Conservation (phyloP, 441 rosid genomes). For the Adansonia rubrostipa region DNA sequence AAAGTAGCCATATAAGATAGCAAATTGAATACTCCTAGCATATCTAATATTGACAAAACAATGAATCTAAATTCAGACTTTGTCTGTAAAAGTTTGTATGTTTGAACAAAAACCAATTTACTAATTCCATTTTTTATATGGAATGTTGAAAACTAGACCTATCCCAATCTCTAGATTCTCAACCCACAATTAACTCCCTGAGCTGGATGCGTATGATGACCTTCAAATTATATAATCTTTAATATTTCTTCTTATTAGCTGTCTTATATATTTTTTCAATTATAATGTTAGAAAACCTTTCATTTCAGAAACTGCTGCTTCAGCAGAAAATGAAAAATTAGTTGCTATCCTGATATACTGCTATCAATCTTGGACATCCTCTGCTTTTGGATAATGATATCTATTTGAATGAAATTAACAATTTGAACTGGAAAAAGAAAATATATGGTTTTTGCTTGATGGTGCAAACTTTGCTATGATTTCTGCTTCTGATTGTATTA, state of each 20-base stretch:
- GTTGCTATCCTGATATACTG: not conserved
- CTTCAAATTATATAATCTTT: slow-evolving; percentile 5
- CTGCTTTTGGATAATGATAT: slow-evolving; percentile 11
- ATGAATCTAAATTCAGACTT: not conserved
- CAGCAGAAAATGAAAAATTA: slow-evolving; percentile 3
- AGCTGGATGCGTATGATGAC: not conserved
- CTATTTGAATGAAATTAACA: not conserved
- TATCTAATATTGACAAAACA: not conserved
- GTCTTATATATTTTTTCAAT: not conserved
- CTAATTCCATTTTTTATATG: not conserved
- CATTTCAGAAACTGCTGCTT: not conserved
- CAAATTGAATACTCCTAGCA: not conserved
- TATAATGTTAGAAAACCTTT: not conserved
- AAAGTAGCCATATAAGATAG: not conserved
- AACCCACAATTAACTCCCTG: not conserved
- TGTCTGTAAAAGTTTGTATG: not conserved
- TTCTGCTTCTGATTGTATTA: not conserved
- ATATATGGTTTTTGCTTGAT: not conserved
- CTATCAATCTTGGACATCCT: not conserved
- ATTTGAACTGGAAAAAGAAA: not conserved
- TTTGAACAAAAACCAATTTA: not conserved
- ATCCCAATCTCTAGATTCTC: not conserved
- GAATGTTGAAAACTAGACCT: not conserved
- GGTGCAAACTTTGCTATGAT: slow-evolving; percentile 18
- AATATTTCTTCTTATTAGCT: not conserved